Percentiles rank a stretch among this genome's conserved stretches.
phyloP scores from a whole-genome alignment of 192 early-diverging fungal genomes.

The Kickxella alabastrina region DNA sequence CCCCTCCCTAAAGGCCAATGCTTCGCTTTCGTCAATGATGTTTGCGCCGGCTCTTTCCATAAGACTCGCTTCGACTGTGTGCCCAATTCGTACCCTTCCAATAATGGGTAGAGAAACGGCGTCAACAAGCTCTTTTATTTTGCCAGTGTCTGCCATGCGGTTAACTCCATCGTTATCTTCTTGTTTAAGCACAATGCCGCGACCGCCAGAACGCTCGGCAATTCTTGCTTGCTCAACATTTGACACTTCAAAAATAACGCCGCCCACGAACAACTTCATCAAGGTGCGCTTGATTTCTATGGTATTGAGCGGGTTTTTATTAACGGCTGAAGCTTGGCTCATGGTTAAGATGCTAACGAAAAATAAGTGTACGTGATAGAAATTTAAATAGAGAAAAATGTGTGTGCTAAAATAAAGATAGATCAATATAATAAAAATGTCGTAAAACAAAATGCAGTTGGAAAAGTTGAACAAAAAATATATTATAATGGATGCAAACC shows the following conservation, averaged over 20 bases:
- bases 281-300: neutral
- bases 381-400: too few relatives aligned
- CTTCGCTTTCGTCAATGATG: conserved; percentile 2
- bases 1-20: too few relatives aligned
- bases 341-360: too few relatives aligned
- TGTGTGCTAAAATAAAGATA: too few relatives aligned
- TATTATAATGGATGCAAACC: too few relatives aligned
- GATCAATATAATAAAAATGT: too few relatives aligned
- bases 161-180: neutral
- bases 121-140: neutral
- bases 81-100: neutral
- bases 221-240: neutral
- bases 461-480: too few relatives aligned
- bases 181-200: neutral
- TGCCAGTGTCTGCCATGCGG: neutral
- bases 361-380: too few relatives aligned
- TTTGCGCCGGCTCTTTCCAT: neutral
- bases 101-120: neutral
- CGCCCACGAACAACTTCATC: neutral
- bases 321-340: too few relatives aligned
- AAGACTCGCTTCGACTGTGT: neutral
- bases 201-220: neutral
- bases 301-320: too few relatives aligned
- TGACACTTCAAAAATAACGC: neutral
- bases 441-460: too few relatives aligned